Evolutionary conservation across 345 rosid species (phyloP), one percentile per base, ranked within the genome.

Genomic region (Moringa oleifera): DNA sequence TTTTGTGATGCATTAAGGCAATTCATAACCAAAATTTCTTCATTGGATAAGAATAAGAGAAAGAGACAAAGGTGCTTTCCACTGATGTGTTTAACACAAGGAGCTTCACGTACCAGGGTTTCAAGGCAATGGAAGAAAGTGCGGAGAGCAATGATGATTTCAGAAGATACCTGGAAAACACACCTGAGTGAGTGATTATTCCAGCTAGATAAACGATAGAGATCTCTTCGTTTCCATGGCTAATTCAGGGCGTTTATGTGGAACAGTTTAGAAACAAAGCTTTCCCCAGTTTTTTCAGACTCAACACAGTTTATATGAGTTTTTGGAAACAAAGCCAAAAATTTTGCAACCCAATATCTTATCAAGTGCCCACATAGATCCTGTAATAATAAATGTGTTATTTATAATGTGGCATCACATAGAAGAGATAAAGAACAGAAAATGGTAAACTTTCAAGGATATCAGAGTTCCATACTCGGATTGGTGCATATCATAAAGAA

Each of bases 121-220:
- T 87, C 70, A 83, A 53, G 53, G 73, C 57, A 31, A 82, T 80
- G 1, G 75, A 19, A 52, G 89, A 74, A 83, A 92, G 95, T 28
- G 91, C 85, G 2, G 95, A 79, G 64, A 86, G 65, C 61, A 89
- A 51, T 6, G 93, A 89, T 37, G 71, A 80, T 71, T 89, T 89
- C 20, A 92, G 89, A 49, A 59, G 66, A 67, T 83, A 85, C 76
- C 96, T 87, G 75, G 62, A 7, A 47, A 57, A 37, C 18, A 33
- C 17, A 71, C 20, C 41, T 25, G 25, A 23, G 7, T 54, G 19
- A 17, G 16, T 23, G 3, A 53, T 8, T 1, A 33, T 24, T 18
- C 19, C 57, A 23, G 21, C 1, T 22, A 53, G 20, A 16, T 33
- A 52, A 51, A 62, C 9, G 21, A 23, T 45, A 1, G 20, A 20